Evolutionary conservation across 306 rosid genomes (phyloP), one percentile per base, ranked within the genome.

Genomic region (Prunus mira): DNA sequence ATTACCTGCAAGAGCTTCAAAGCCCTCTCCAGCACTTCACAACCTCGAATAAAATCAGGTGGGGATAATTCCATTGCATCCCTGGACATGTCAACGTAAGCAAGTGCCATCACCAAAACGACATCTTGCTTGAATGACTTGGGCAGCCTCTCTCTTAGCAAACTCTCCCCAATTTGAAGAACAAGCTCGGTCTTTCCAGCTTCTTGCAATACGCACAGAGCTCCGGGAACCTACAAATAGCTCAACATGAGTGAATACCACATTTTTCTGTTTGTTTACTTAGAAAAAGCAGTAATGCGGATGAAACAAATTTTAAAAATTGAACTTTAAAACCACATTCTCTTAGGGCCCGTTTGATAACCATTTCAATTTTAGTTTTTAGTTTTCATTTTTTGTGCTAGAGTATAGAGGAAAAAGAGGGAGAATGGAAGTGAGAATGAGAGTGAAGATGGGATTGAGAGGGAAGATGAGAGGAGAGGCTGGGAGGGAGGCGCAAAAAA

Each of bases 91-190:
- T 92, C 97, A 58, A 95, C 96, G 45, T 78, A 95, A 58, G 99
- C 93, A 12, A 95, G 97, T 1, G 96, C 92, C 97, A 92, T 81
- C 38, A 88, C 92, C 89, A 95, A 84, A 66, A 95, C 92, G 27
- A 95, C 90, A 85, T 90, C 97, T 77, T 92, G 99, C 88, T 95
- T 95, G 84, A 95, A 95, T 18, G 90, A 84, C 82, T 95, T 95
- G 4, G 95, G 93, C 45, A 92, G 84, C 84, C 97, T 89, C 86
- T 95, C 99, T 43, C 84, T 87, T 5, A 95, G 92, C 88, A 95
- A 88, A 67, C 85, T 86, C 70, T 85, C 87, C 17, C 97, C 99
- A 80, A 89, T 82, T 73, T 83, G 83, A 84, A 92, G 95, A 66
- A 91, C 96, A 65, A 90, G 69, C 75, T 82, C 89, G 2, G 91